These are phyloP conservation scores for Solanum chilense DNA, from an alignment of 257 asterid genomes.

Conservation along the genomic window DNA sequence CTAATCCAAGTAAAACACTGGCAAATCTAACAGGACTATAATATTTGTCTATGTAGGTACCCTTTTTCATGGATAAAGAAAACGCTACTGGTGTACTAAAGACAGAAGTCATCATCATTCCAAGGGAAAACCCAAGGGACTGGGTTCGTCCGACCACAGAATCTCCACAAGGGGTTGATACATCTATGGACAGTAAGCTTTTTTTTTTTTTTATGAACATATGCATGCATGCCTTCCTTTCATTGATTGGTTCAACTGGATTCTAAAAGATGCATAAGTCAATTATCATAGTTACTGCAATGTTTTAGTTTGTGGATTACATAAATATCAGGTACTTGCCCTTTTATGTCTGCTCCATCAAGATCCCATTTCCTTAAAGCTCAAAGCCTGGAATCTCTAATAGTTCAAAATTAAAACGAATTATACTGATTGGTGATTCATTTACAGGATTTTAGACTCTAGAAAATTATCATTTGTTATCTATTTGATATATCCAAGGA, in stretches of 20 bases:
- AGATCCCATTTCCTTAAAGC: neutral
- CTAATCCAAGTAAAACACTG: neutral
- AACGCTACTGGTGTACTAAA: neutral
- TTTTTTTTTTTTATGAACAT: neutral
- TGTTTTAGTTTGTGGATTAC: neutral
- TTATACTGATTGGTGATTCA: neutral
- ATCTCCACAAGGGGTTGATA: neutral
- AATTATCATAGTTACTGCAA: neutral
- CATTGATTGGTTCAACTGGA: neutral
- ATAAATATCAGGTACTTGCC: neutral
- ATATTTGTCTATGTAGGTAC: slow-evolving; percentile 6
- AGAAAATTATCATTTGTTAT: neutral
- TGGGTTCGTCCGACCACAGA: slow-evolving; percentile 5
- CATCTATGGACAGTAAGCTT: slow-evolving; percentile 10
- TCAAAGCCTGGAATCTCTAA: neutral
- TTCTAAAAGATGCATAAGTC: neutral
- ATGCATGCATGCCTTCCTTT: neutral
- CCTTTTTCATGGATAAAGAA: slow-evolving; percentile 12
- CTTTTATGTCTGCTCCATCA: neutral
- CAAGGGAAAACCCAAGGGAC: slow-evolving; percentile 10
- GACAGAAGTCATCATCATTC: neutral
- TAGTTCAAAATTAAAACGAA: neutral
- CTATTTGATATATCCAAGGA: neutral
- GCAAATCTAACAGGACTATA: neutral
- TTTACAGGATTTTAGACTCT: neutral